Percentiles rank a stretch among this genome's conserved stretches.
These are phyloP conservation scores for Lophium mytilinum DNA, from an alignment of 495 filamentous ascomycete species.

Conservation along the genomic window DNA sequence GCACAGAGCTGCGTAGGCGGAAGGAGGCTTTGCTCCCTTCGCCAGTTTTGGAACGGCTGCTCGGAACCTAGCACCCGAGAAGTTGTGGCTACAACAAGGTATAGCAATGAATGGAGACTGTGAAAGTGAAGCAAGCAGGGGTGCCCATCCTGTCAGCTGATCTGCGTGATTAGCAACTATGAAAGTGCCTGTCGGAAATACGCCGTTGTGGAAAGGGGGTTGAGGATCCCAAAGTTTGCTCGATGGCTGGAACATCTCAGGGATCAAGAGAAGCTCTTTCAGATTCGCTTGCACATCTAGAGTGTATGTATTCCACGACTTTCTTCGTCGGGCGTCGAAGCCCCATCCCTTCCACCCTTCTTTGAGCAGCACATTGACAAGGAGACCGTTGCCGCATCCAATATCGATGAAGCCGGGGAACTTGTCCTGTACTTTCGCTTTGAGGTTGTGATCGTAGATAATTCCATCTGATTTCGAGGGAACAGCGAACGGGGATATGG, in stretches of 20 bases:
- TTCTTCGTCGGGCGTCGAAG: slow-evolving; percentile 77
- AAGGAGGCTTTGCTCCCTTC: not conserved
- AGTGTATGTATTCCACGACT: slow-evolving; percentile 72
- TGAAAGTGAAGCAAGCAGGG: slow-evolving; percentile 70
- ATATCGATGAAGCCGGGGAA: slow-evolving; percentile 95
- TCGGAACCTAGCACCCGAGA: slow-evolving; percentile 65
- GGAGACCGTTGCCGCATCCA: slow-evolving; percentile 87
- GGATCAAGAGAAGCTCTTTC: slow-evolving; percentile 67
- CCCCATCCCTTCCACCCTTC: slow-evolving; percentile 86
- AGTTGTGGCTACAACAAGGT: slow-evolving; percentile 87
- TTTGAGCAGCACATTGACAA: slow-evolving; percentile 73
- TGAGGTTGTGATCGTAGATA: not conserved
- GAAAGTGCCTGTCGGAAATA: slow-evolving; percentile 70
- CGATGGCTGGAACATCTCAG: slow-evolving; percentile 42
- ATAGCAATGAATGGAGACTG: slow-evolving; percentile 78
- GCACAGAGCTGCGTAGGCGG: not conserved
- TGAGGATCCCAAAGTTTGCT: slow-evolving; percentile 6
- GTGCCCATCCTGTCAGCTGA: slow-evolving; percentile 92
- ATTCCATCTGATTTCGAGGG: too few species aligned
- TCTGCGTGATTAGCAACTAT: slow-evolving; percentile 96
- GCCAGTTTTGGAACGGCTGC: slow-evolving; percentile 26
- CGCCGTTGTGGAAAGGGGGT: slow-evolving; percentile 49
- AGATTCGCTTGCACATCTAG: slow-evolving; percentile 46
- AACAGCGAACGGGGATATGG: not conserved
- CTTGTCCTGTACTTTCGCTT: not conserved